phyloP scores from a whole-genome alignment of 352 stramenopile species.

The Chrysophaeum taylorii region DNA sequence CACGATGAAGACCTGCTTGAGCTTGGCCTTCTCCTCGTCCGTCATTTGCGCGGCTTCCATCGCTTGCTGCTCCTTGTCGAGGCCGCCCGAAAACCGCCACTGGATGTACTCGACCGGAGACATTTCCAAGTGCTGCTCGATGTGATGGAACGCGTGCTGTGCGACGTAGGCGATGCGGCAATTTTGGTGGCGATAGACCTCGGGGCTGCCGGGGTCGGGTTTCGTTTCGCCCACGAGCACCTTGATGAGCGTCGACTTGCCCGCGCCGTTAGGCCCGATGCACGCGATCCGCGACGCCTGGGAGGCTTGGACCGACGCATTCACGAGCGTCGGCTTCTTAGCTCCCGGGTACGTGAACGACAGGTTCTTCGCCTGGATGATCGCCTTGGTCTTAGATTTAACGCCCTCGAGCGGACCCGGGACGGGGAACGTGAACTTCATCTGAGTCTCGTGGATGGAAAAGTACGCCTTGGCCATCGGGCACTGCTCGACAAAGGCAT shows the following conservation, averaged over 20 bases:
- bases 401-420: constrained; percentile 34
- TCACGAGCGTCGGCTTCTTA: constrained; percentile 32
- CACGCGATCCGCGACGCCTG: constrained; percentile 71
- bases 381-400: constrained; percentile 29
- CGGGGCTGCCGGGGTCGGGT: constrained; percentile 20
- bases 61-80: constrained; percentile 40
- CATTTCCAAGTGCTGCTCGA: constrained; percentile 74
- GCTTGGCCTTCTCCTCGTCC: constrained; percentile 67
- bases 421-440: constrained; percentile 36
- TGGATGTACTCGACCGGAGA: constrained; percentile 79
- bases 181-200: constrained; percentile 17
- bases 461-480: constrained; percentile 42
- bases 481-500: constrained; percentile 37
- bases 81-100: constrained; percentile 73
- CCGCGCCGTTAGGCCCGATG: constrained; percentile 60
- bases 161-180: constrained; percentile 39
- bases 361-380: constrained; percentile 33
- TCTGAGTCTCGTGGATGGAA: constrained; percentile 22
- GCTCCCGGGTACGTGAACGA: constrained; percentile 27
- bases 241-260: constrained; percentile 67
- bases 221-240: constrained; percentile 32
- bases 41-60: constrained; percentile 32
- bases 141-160: constrained; percentile 78
- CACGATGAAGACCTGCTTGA: constrained; percentile 37
- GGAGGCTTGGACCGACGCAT: constrained; percentile 69